Conservation (phyloP, 1,139 yeast species). For the Suhomyces panamericanus region DNA sequence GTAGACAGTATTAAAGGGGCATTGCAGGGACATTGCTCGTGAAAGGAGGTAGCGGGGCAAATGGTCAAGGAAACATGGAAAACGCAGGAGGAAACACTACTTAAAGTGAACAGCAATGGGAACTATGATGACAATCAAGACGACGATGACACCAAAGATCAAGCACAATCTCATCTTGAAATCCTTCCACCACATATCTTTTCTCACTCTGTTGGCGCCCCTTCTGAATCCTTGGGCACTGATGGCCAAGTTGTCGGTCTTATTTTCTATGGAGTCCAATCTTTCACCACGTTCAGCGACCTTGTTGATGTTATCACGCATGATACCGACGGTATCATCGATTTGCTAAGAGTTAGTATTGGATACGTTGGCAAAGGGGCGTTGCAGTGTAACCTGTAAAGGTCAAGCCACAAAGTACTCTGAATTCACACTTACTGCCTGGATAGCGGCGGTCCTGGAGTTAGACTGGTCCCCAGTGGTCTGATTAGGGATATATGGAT, state of each 20-base stretch:
- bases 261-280: slow-evolving; percentile 87
- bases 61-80: not conserved
- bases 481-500: slow-evolving; percentile 80
- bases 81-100: slow-evolving; percentile 1
- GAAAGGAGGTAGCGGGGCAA: not conserved
- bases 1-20: slow-evolving; percentile 4
- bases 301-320: slow-evolving; percentile 96
- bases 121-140: slow-evolving; percentile 85
- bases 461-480: slow-evolving; percentile 53
- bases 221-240: slow-evolving; percentile 95
- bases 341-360: slow-evolving; percentile 59
- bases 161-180: slow-evolving; percentile 95
- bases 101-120: slow-evolving; percentile 89
- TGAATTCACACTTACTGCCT: slow-evolving; percentile 57
- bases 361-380: not conserved
- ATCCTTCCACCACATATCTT: slow-evolving; percentile 99
- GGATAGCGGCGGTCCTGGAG: slow-evolving; percentile 79
- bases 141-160: slow-evolving; percentile 73
- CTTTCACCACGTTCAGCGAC: slow-evolving; percentile 96
- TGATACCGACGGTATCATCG: slow-evolving; percentile 95
- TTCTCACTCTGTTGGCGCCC: slow-evolving; percentile 96
- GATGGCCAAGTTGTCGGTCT: slow-evolving; percentile 90
- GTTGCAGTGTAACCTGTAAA: not conserved
- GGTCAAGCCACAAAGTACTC: not conserved
- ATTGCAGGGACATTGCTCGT: slow-evolving; percentile 5